Evolutionary conservation across 371 early-diverging fungal species (phyloP).

Genomic region (Apophysomyces ossiformis): DNA sequence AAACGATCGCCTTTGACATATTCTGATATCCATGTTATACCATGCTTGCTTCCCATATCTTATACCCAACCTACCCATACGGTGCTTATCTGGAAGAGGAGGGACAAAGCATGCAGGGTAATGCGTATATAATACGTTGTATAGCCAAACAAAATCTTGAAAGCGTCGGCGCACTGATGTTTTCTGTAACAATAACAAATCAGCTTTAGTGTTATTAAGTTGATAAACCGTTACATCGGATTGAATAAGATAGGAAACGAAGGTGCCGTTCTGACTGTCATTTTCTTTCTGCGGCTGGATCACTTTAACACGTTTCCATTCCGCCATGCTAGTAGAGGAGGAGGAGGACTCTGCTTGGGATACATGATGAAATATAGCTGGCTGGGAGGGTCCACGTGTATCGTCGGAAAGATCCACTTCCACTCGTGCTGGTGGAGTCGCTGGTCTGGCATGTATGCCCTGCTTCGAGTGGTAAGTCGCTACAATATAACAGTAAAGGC

Average conservation of each 20-base stretch:
- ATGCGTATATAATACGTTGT: constrained; percentile 71
- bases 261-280: constrained; percentile 82
- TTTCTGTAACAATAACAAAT: constrained; percentile 11
- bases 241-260: constrained; percentile 82
- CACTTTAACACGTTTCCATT: constrained; percentile 48
- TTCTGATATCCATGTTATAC: constrained; percentile 49
- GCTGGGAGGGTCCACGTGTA: background rate
- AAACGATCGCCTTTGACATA: constrained; percentile 96
- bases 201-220: background rate
- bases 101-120: constrained; percentile 87
- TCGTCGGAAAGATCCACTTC: background rate
- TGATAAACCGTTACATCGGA: constrained; percentile 57
- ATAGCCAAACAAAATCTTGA: constrained; percentile 94
- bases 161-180: constrained; percentile 80
- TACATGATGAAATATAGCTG: background rate
- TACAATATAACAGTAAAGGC: background rate
- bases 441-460: background rate
- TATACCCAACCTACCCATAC: constrained; percentile 66
- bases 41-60: background rate
- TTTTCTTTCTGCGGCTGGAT: constrained; percentile 86
- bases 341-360: background rate
- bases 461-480: constrained; percentile 5
- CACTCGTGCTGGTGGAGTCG: background rate
- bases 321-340: background rate
- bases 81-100: constrained; percentile 92